Evolutionary conservation across 2,329 filamentous ascomycete genomes (phyloP).

Genomic region (Zymoseptoria ardabiliae): DNA sequence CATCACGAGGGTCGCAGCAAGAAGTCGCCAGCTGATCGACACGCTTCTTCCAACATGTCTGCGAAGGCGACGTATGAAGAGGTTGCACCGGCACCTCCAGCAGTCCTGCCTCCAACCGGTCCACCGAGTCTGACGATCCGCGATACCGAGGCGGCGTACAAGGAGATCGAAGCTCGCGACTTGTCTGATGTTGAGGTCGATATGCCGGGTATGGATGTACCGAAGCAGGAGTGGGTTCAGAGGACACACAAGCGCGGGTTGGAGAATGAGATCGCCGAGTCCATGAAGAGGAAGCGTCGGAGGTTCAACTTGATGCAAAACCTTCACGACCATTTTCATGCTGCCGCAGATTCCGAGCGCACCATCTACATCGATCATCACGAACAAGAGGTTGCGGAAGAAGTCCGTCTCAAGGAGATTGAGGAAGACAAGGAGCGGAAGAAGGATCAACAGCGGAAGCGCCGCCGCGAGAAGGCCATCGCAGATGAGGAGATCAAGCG

Average conservation of each 20-base stretch:
- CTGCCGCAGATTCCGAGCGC: slow-evolving; percentile 64
- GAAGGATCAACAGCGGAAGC: slow-evolving; percentile 98
- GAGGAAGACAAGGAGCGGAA: slow-evolving; percentile 97
- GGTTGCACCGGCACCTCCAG: slow-evolving; percentile 3
- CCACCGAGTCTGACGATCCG: slow-evolving; percentile 30
- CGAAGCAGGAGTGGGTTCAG: slow-evolving; percentile 48
- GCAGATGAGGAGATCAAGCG: slow-evolving; percentile 83
- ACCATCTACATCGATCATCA: slow-evolving; percentile 69
- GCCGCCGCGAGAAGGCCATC: slow-evolving; percentile 87
- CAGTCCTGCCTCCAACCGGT: slow-evolving; percentile 23
- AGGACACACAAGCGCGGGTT: slow-evolving; percentile 59
- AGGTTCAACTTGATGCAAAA: slow-evolving; percentile 49
- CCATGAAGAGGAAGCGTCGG: slow-evolving; percentile 59
- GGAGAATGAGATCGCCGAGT: slow-evolving; percentile 58
- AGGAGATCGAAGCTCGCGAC: slow-evolving; percentile 57
- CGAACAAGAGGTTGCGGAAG: slow-evolving; percentile 71
- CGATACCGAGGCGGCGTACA: slow-evolving; percentile 52
- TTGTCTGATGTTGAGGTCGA: slow-evolving; percentile 54
- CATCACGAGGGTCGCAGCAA: slow-evolving; percentile 13
- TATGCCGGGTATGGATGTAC: slow-evolving; percentile 42
- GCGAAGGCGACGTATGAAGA: background rate
- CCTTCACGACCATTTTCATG: slow-evolving; percentile 53
- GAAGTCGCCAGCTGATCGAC: slow-evolving; percentile 1
- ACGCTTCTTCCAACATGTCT: slow-evolving; percentile 1
- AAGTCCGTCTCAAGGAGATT: slow-evolving; percentile 84